Conservation (phyloP, 495 filamentous ascomycete genomes). For the Podospora pseudopauciseta region DNA sequence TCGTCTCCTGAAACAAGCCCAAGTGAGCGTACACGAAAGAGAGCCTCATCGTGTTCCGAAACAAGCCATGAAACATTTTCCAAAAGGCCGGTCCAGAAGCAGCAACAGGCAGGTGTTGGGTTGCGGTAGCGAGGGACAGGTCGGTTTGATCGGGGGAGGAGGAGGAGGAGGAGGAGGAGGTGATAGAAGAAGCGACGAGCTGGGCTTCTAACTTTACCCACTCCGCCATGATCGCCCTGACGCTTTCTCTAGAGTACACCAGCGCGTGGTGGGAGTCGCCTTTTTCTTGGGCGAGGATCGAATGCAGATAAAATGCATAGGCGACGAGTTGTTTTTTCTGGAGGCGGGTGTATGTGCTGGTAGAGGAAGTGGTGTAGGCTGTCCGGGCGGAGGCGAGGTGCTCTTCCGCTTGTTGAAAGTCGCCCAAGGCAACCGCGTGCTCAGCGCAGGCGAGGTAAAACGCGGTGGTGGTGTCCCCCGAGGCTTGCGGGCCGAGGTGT, state of each 20-base stretch:
- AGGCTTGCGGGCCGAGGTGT: constrained; percentile 19
- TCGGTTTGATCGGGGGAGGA: constrained; percentile 18
- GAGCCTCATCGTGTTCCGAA: constrained; percentile 64
- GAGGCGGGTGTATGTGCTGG: constrained; percentile 23
- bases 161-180: constrained; percentile 32
- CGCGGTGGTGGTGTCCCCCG: constrained; percentile 40
- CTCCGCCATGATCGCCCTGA: constrained; percentile 62
- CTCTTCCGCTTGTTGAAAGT: constrained; percentile 54
- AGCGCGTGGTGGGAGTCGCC: constrained; percentile 64
- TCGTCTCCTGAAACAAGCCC: constrained; percentile 81
- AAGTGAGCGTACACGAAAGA: constrained; percentile 74
- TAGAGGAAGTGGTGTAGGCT: constrained; percentile 24
- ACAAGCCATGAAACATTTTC: constrained; percentile 69
- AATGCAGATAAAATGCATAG: constrained; percentile 56
- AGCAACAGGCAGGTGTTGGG: constrained; percentile 13
- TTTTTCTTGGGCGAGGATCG: constrained; percentile 59
- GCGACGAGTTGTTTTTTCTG: constrained; percentile 45
- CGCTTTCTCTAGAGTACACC: constrained; percentile 60
- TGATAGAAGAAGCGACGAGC: constrained; percentile 27
- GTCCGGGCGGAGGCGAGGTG: constrained; percentile 38
- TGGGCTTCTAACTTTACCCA: constrained; percentile 62
- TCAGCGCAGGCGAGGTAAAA: constrained; percentile 72
- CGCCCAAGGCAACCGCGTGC: constrained; percentile 66
- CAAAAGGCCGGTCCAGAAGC: constrained; percentile 66
- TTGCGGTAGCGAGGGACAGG: constrained; percentile 14